Base-by-base conservation (phyloP, 495 filamentous ascomycete genomes). In the Darksidea phi region DNA sequence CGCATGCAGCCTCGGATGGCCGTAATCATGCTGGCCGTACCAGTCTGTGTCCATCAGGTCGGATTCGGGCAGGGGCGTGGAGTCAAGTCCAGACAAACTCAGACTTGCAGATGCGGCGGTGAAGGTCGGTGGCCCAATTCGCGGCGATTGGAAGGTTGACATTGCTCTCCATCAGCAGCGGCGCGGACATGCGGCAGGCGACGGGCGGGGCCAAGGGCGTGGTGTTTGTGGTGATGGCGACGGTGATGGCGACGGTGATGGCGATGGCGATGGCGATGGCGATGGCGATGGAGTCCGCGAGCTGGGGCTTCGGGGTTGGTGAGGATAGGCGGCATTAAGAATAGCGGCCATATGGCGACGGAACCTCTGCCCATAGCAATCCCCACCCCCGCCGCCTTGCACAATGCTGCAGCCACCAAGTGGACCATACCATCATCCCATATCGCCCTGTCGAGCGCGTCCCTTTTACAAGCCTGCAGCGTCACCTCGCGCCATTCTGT, bases 71-170 rank as follows among this genome's bases (percentile, higher is more conserved):
- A 58, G 46, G 18, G 61, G 32, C 46, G 43, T 37, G 53, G 52
- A 57, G 26, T 57, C 61, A 64, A 59, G 61, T 64, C 61, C 61
- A 64, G 53, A 64, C 61, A 64, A 64, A 64, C 50, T 64, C 61
- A 49, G 48, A 48, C 54, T 59, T 32, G 55, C 61, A 64, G 48
- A 51, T 12, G 25, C 49, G 41, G 61, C 54, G 54, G 55, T 59
- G 61, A 59, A 64, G 48, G 61, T 64, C 61, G 54, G 61, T 37
- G 48, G 47, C 37, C 54, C 55, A 64, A 54, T 63, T 47, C 41
- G 20, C 48, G 21, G 61, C 21, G 13, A 17, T 41, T 54, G 28
- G 28, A 54, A 64, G 18, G 36, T 34, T 34, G 48, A 55, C 61
- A 64, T 64, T 59, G 20, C 61, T 64, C 61, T 64, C 61, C 61